phyloP scores from a whole-genome alignment of 345 rosid genomes.

The Corymbia maculata region DNA sequence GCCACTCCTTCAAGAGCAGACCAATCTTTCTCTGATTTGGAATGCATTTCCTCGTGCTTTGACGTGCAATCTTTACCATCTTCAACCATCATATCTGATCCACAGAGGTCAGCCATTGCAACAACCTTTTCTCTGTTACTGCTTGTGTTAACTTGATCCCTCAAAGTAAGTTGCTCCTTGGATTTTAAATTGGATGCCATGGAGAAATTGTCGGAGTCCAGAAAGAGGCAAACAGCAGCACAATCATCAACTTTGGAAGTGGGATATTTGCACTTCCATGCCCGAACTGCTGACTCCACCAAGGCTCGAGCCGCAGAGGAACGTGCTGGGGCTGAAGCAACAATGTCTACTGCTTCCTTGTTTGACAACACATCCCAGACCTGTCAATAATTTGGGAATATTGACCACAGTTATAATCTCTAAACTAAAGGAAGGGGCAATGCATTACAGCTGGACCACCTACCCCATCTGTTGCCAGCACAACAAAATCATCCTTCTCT shows the following conservation, averaged over 20 bases:
- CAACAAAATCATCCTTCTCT: constrained; percentile 76
- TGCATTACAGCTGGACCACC: neutral
- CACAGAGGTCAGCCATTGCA: constrained; percentile 21
- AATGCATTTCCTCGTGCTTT: constrained; percentile 25
- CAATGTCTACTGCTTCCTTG: constrained; percentile 77
- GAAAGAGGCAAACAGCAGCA: constrained; percentile 89
- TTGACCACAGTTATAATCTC: neutral
- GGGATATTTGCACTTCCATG: constrained; percentile 90
- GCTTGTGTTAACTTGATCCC: constrained; percentile 10
- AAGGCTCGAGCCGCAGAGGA: constrained; percentile 70
- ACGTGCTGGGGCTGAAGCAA: constrained; percentile 60
- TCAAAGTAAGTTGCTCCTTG: constrained; percentile 16
- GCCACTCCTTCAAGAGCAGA: constrained; percentile 95
- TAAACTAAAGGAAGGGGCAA: neutral
- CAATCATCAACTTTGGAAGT: constrained; percentile 95
- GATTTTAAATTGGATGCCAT: constrained; percentile 29
- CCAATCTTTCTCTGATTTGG: constrained; percentile 44
- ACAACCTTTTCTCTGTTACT: constrained; percentile 10
- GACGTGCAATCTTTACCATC: constrained; percentile 29
- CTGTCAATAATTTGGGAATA: constrained; percentile 15
- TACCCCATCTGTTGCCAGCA: constrained; percentile 98
- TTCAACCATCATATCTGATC: constrained; percentile 23
- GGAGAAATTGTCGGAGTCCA: constrained; percentile 33
- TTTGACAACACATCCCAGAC: constrained; percentile 96
- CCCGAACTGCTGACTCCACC: constrained; percentile 80